Evolutionary conservation across 2,329 filamentous ascomycete genomes (phyloP).

Genomic region (Scedosporium boydii): DNA sequence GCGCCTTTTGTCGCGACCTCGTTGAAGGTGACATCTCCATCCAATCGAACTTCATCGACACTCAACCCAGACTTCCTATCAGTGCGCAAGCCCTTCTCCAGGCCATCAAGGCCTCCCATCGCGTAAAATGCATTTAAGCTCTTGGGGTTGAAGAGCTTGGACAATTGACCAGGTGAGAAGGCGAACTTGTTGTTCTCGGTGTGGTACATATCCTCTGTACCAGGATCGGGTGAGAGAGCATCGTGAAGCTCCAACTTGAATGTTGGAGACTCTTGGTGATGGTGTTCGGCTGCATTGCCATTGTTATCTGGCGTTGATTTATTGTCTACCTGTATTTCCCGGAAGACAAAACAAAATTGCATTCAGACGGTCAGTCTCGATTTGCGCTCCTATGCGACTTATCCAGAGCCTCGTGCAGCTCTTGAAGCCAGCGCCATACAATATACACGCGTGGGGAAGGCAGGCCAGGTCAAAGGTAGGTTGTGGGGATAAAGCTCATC

Average conservation of each 20-base stretch:
- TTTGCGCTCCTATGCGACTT: neutral
- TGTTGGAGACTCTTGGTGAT: neutral
- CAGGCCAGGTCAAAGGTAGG: neutral
- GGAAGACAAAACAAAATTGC: neutral
- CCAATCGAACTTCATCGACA: conserved; percentile 54
- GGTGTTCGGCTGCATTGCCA: neutral
- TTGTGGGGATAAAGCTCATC: neutral
- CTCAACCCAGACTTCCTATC: conserved; percentile 57
- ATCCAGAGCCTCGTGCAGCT: neutral
- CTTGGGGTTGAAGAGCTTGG: conserved; percentile 74
- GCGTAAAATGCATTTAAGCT: conserved; percentile 65
- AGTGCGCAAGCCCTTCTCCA: conserved; percentile 65
- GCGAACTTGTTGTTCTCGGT: conserved; percentile 62
- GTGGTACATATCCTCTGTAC: conserved; percentile 62
- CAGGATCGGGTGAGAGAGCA: conserved; percentile 45
- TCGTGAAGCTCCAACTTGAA: conserved; percentile 16
- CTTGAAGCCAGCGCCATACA: neutral
- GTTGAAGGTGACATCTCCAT: conserved; percentile 59
- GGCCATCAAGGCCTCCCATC: conserved; percentile 60
- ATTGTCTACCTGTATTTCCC: neutral
- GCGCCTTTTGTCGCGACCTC: conserved; percentile 30
- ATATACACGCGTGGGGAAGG: neutral
- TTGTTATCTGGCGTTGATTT: neutral
- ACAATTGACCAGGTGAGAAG: conserved; percentile 62
- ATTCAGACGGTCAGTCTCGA: neutral